Conservation (phyloP, 176 grass and related monocot species). For the Carex cristatella region DNA sequence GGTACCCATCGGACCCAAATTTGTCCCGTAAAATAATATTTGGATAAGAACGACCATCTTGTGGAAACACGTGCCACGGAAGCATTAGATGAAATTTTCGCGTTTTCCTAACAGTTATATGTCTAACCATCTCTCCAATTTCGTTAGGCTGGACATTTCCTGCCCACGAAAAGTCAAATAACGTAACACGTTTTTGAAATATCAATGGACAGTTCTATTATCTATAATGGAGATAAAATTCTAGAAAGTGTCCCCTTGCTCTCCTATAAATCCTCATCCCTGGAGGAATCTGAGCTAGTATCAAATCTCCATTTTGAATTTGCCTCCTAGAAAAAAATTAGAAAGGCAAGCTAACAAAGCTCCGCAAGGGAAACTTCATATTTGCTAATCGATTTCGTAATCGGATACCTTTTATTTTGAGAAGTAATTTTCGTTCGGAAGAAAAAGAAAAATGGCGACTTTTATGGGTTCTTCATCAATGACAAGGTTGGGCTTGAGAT, state of each 20-base stretch:
- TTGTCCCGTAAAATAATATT: too few species aligned
- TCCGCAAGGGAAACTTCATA: not conserved
- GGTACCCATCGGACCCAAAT: too few species aligned
- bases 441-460: slow-evolving; percentile 20
- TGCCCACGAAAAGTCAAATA: too few species aligned
- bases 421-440: not conserved
- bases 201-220: not conserved
- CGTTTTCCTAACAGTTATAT: not conserved
- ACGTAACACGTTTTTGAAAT: not conserved
- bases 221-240: not conserved
- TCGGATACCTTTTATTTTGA: not conserved
- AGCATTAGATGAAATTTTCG: not conserved
- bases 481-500: not conserved
- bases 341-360: not conserved
- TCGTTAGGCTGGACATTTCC: not conserved
- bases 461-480: slow-evolving; percentile 19
- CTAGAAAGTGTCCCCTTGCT: not conserved
- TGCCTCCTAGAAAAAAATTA: not conserved
- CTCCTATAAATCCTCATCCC: not conserved
- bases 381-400: not conserved
- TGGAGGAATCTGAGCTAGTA: not conserved
- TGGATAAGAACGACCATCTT: not conserved
- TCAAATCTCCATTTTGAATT: not conserved
- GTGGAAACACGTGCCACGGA: not conserved
- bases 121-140: not conserved